Base-by-base conservation (phyloP, 345 rosid genomes). In the Nasturtium officinale region DNA sequence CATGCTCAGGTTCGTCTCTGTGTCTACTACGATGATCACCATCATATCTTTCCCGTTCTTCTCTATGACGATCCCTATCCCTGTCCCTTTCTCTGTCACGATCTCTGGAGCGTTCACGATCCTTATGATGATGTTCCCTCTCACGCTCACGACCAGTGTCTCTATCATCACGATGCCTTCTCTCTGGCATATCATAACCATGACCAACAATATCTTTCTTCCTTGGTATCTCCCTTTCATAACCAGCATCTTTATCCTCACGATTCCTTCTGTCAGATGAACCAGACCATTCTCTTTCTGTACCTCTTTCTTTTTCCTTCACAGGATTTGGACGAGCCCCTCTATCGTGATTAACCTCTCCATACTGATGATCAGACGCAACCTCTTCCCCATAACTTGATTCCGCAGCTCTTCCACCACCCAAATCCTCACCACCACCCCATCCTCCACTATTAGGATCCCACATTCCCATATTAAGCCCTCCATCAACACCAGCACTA, bases 331-430 rank as follows among this genome's bases (percentile, higher is more conserved):
- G 82, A 84, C 90, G 82, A 9, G 79, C 87, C 52, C 83, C 86
- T 79, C 87, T 89, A 11, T 91, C 91, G 50, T 85, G 88, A 81
- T 77, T 86, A 18, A 54, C 86, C 75, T 89, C 95, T 32, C 92
- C 92, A 82, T 85, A 85, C 62, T 85, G 90, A 65, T 89, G 94
- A 66, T 90, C 92, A 52, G 92, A 90, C 54, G 89, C 89, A 71
- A 86, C 92, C 82, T 90, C 95, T 73, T 90, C 97, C 46, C 88
- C 92, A 58, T 87, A 89, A 83, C 97, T 89, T 67, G 95, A 90
- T 68, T 90, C 97, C 23, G 84, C 86, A 61, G 88, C 87, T 75
- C 95, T 84, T 7, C 87, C 87, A 73, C 87, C 86, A 77, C 86
- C 95, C 69, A 83, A 78, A 63, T 89, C 95, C 16, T 87, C 97